phyloP scores from a whole-genome alignment of 2,329 filamentous ascomycete genomes.

The Fusarium falciforme region DNA sequence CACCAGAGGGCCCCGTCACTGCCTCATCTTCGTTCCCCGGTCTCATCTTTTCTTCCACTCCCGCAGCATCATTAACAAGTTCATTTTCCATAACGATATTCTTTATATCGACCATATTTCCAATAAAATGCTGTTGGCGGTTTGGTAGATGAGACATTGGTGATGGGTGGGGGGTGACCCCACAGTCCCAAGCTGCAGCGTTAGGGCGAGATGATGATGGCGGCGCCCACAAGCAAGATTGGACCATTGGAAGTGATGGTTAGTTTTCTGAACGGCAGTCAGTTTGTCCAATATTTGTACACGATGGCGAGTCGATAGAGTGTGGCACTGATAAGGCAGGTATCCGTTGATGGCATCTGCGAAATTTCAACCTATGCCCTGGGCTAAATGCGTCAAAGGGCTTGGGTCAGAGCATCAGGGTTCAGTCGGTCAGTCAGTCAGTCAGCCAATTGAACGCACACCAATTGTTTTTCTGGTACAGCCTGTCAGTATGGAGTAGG shows the following conservation, averaged over 20 bases:
- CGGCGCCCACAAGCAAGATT: background rate
- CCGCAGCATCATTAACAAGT: background rate
- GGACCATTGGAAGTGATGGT: background rate
- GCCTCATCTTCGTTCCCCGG: background rate
- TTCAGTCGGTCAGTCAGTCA: background rate
- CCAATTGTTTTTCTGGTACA: conserved; percentile 10
- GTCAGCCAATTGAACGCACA: background rate
- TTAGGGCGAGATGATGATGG: background rate
- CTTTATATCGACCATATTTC: background rate
- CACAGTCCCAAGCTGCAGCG: background rate
- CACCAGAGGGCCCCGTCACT: background rate
- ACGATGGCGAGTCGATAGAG: background rate
- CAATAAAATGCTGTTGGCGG: background rate
- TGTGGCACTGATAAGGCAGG: background rate
- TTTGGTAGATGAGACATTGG: background rate
- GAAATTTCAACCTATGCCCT: background rate
- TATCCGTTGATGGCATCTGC: background rate
- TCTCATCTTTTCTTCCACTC: background rate
- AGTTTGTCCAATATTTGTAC: background rate
- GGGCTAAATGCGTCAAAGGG: background rate
- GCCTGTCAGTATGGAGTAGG: conserved; percentile 23
- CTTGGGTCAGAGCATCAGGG: background rate
- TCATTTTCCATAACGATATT: background rate
- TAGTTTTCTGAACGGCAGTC: background rate
- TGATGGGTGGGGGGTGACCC: background rate